Percentiles rank a stretch among this genome's conserved stretches.
phyloP scores from a whole-genome alignment of 2,329 filamentous ascomycete genomes.

The Allantophomopsis lycopodina region DNA sequence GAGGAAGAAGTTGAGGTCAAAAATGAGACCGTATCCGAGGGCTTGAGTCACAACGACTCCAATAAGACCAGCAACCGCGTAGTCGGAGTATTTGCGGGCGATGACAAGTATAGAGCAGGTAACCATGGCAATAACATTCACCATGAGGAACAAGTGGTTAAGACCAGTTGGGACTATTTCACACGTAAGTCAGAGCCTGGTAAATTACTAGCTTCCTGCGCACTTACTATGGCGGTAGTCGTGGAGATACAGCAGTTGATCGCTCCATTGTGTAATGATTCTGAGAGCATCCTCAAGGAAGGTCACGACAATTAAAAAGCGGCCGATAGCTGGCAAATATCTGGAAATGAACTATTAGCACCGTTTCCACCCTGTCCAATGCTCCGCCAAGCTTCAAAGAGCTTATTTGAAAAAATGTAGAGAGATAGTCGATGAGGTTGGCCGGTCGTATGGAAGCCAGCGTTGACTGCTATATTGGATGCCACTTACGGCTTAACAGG shows the following conservation, averaged over 20 bases:
- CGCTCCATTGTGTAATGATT: constrained; percentile 94
- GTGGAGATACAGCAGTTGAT: constrained; percentile 85
- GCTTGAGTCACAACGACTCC: constrained; percentile 87
- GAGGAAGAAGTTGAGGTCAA: constrained; percentile 99
- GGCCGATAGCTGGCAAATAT: constrained; percentile 87
- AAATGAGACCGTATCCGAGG: constrained; percentile 92
- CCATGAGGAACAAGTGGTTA: constrained; percentile 83
- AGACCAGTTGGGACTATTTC: constrained; percentile 67
- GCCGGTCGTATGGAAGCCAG: background rate
- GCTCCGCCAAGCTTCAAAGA: background rate
- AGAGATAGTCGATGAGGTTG: background rate
- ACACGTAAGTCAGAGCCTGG: constrained; percentile 4
- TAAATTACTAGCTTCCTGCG: too few relatives aligned
- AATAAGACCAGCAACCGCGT: constrained; percentile 81
- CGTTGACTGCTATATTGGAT: background rate
- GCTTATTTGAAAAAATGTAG: background rate
- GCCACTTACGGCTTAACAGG: constrained; percentile 81
- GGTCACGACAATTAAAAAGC: constrained; percentile 95
- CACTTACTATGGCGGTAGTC: constrained; percentile 78
- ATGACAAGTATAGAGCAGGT: constrained; percentile 78
- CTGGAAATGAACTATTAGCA: constrained; percentile 29
- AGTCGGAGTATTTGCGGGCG: constrained; percentile 81
- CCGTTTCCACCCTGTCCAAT: background rate
- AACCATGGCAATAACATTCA: constrained; percentile 83
- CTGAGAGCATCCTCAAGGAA: constrained; percentile 94